Percentiles rank a stretch among this genome's conserved stretches.
These are phyloP conservation scores for Coniochaeta hoffmannii DNA, from an alignment of 2,329 filamentous ascomycete genomes.

Conservation along the genomic window DNA sequence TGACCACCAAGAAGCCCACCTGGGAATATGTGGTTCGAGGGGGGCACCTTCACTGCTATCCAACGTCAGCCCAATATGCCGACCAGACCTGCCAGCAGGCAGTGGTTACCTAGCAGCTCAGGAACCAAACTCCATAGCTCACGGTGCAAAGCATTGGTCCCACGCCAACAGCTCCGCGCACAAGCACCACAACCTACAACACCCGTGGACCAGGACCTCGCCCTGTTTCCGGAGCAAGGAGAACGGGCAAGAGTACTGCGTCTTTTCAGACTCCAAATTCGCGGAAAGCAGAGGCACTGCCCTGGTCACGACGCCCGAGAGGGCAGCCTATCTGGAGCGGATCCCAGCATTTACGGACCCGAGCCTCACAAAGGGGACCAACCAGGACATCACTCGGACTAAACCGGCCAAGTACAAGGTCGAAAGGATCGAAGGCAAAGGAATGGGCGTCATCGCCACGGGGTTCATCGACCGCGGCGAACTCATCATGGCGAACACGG, in stretches of 20 bases:
- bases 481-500: slow-evolving; percentile 31
- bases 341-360: slow-evolving; percentile 20
- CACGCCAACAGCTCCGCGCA: not conserved
- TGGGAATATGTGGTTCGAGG: not conserved
- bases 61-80: not conserved
- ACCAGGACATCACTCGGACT: slow-evolving; percentile 15
- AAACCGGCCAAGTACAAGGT: slow-evolving; percentile 21
- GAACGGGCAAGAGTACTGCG: slow-evolving; percentile 20
- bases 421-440: slow-evolving; percentile 29
- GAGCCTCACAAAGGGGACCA: slow-evolving; percentile 13
- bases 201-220: not conserved
- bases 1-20: not conserved
- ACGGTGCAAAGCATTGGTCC: not conserved
- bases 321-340: slow-evolving; percentile 20
- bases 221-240: slow-evolving; percentile 19
- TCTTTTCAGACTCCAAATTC: slow-evolving; percentile 26
- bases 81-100: too few relatives aligned
- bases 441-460: slow-evolving; percentile 27
- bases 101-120: not conserved
- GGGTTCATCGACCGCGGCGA: slow-evolving; percentile 26
- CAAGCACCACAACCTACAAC: not conserved
- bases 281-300: slow-evolving; percentile 29
- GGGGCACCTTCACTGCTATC: not conserved
- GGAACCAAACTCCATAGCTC: not conserved
- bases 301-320: slow-evolving; percentile 25